phyloP scores from a whole-genome alignment of 768 basidiomycete genomes.

The Guyanaporus albipodus region DNA sequence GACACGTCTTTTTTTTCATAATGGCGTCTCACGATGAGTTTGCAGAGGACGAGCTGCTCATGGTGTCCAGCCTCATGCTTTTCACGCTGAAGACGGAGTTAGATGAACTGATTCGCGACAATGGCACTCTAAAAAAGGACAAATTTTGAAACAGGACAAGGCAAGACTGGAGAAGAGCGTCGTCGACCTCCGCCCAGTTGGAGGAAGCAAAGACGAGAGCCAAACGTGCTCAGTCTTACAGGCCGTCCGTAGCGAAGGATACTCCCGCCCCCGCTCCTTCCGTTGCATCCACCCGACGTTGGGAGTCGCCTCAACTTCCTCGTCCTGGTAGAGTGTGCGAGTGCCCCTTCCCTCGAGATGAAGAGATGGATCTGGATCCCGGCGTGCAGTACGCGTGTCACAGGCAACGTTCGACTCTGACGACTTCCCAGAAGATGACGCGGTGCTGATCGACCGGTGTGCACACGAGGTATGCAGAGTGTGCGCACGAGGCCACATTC shows the following conservation, averaged over 20 bases:
- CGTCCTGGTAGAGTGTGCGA: neutral
- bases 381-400: constrained; percentile 23
- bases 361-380: constrained; percentile 8
- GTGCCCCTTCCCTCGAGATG: neutral
- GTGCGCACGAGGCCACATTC: constrained; percentile 44
- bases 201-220: constrained; percentile 8
- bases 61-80: constrained; percentile 48
- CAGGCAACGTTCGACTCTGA: constrained; percentile 43
- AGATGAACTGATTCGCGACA: constrained; percentile 34
- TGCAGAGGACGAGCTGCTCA: constrained; percentile 35
- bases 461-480: constrained; percentile 51
- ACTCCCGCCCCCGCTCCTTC: neutral
- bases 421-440: constrained; percentile 38
- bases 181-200: constrained; percentile 11
- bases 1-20: constrained; percentile 47
- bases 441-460: constrained; percentile 42
- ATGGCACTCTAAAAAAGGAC: constrained; percentile 18
- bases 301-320: neutral
- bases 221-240: neutral
- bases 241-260: neutral
- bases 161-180: constrained; percentile 28
- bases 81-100: constrained; percentile 41
- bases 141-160: too few relatives aligned
- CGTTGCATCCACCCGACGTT: neutral
- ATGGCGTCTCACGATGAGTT: constrained; percentile 17